Evolutionary conservation across 306 rosid species (phyloP).

Genomic region (Acmispon strigosus): DNA sequence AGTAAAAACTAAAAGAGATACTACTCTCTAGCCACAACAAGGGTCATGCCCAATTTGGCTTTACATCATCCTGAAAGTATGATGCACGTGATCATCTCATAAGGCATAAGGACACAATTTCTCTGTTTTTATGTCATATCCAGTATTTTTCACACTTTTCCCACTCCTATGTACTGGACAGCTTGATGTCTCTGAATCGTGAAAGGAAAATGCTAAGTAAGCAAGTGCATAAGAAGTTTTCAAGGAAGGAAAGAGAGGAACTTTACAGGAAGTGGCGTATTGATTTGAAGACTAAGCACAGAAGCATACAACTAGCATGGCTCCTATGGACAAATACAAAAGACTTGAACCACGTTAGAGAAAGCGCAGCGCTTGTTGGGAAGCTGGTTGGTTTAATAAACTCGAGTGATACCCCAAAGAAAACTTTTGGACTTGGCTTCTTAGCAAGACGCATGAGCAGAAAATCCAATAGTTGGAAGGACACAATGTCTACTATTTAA

Average conservation of each 20-base stretch:
- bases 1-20: not conserved
- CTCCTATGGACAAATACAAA: constrained; percentile 51
- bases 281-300: constrained; percentile 50
- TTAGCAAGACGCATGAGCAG: constrained; percentile 25
- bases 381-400: constrained; percentile 59
- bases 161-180: constrained; percentile 8
- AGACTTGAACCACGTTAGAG: constrained; percentile 48
- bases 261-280: constrained; percentile 69
- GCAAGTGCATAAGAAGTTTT: constrained; percentile 57
- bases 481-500: constrained; percentile 27
- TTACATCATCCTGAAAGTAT: not conserved
- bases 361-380: constrained; percentile 75
- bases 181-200: constrained; percentile 47
- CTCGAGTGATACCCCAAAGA: constrained; percentile 42
- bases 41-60: not conserved
- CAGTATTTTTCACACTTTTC: not conserved
- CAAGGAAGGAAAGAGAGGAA: constrained; percentile 48
- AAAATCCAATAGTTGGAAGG: constrained; percentile 40
- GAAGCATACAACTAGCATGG: constrained; percentile 64
- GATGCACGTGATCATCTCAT: not conserved
- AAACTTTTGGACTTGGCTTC: constrained; percentile 54
- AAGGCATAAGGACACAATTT: not conserved
- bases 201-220: constrained; percentile 82
- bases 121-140: not conserved
- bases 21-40: not conserved